Evolutionary conservation across 345 rosid species (phyloP).

Genomic region (Populus nigra): DNA sequence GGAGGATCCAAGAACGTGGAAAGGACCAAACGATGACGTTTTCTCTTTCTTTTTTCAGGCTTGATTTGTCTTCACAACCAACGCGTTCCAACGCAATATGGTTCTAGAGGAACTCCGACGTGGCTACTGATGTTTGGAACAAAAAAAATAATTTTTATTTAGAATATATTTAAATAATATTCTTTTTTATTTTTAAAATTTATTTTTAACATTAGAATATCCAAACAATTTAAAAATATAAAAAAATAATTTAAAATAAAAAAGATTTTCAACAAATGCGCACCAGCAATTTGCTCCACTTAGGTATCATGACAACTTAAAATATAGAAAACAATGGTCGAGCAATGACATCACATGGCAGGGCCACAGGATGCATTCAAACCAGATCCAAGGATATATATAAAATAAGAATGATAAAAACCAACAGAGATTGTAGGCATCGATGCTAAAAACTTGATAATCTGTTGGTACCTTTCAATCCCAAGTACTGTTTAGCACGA

Average conservation of each 20-base stretch:
- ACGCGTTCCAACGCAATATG: no score
- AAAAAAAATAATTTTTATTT: no score
- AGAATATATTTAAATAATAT: no score
- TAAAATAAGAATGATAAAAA: not conserved
- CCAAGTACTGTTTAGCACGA: constrained; percentile 11
- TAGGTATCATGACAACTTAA: not conserved
- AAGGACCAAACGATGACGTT: not conserved
- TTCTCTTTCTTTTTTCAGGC: no score
- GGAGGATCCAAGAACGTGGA: not conserved
- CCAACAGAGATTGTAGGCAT: constrained; percentile 31
- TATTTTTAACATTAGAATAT: no score
- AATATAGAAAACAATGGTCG: not conserved
- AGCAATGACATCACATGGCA: not conserved
- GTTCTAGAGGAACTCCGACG: no score
- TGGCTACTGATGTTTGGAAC: no score
- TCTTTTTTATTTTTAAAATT: no score
- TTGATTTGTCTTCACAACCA: no score
- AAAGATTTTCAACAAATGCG: not conserved
- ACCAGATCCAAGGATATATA: not conserved
- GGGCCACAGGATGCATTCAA: not conserved
- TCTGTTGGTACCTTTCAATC: constrained; percentile 24
- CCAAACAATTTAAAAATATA: no score
- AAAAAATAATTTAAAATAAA: no score
- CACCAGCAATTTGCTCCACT: not conserved
- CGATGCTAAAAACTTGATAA: constrained; percentile 25